Conservation (phyloP, 331 rosid species). For the Quercus tomentella region DNA sequence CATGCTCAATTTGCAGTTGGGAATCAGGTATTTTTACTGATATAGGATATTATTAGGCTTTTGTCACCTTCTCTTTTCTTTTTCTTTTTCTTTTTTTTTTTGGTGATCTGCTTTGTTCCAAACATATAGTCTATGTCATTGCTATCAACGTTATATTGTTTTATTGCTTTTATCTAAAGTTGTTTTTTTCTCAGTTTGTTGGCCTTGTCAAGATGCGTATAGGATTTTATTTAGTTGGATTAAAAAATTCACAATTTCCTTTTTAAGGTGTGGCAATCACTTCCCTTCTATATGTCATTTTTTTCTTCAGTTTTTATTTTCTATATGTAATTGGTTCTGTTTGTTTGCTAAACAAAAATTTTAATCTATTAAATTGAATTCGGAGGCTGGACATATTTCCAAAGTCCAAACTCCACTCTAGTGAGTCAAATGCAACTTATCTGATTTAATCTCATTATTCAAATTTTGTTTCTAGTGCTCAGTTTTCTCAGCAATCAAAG, state of each 20-base stretch:
- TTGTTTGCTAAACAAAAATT: no score
- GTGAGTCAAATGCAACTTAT: not conserved
- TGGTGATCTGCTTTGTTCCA: not conserved
- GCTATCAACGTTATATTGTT: not conserved
- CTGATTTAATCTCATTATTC: not conserved
- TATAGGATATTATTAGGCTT: not conserved
- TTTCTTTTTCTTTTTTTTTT: not conserved
- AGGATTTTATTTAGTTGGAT: not conserved
- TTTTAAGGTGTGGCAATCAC: no score
- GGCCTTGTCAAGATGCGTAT: not conserved
- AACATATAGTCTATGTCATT: not conserved
- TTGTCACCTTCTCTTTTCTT: not conserved
- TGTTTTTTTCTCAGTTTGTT: not conserved
- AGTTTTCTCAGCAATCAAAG: not conserved
- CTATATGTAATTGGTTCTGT: no score
- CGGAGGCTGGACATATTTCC: no score
- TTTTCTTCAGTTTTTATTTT: no score
- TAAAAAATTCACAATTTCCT: not conserved
- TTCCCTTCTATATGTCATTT: no score
- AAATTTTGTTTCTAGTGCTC: not conserved
- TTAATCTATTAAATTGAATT: no score
- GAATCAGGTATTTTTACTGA: constrained; percentile 48
- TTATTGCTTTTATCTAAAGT: not conserved
- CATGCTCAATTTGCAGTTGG: constrained; percentile 79
- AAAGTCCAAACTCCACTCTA: no score